Conservation (phyloP, 2,329 filamentous ascomycete species). For the Colletotrichum kahawae region DNA sequence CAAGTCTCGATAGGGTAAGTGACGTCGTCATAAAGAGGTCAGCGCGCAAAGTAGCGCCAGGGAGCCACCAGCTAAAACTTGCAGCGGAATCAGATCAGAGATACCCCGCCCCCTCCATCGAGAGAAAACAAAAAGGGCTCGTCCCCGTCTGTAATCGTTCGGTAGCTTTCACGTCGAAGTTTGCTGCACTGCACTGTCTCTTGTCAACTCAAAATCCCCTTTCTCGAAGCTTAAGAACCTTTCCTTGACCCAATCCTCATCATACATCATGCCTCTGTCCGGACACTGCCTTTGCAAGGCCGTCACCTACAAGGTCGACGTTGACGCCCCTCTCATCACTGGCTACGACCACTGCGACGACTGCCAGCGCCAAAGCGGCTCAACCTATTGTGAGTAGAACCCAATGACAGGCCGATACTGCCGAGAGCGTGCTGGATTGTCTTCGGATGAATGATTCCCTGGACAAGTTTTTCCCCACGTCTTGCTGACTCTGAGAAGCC, state of each 20-base stretch:
- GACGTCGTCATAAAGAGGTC: slow-evolving; percentile 18
- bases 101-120: slow-evolving; percentile 14
- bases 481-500: slow-evolving; percentile 42
- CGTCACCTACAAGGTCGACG: slow-evolving; percentile 69
- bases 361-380: slow-evolving; percentile 73
- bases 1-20: slow-evolving; percentile 13
- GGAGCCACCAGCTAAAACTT: slow-evolving; percentile 16
- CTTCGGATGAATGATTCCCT: not conserved
- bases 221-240: not conserved
- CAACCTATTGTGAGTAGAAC: slow-evolving; percentile 64
- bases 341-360: slow-evolving; percentile 77
- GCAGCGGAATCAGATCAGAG: slow-evolving; percentile 5
- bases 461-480: not conserved
- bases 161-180: not conserved
- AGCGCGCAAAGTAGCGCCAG: slow-evolving; percentile 1
- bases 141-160: not conserved
- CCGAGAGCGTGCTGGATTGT: not conserved
- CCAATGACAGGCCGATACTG: not conserved
- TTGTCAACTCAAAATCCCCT: not conserved
- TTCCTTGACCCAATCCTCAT: not conserved
- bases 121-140: slow-evolving; percentile 6
- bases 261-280: slow-evolving; percentile 64
- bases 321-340: slow-evolving; percentile 56
- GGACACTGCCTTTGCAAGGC: slow-evolving; percentile 76
- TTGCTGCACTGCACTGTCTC: slow-evolving; percentile 5